phyloP scores from a whole-genome alignment of 2,329 filamentous ascomycete species.

The Ophiostoma fasciatum region DNA sequence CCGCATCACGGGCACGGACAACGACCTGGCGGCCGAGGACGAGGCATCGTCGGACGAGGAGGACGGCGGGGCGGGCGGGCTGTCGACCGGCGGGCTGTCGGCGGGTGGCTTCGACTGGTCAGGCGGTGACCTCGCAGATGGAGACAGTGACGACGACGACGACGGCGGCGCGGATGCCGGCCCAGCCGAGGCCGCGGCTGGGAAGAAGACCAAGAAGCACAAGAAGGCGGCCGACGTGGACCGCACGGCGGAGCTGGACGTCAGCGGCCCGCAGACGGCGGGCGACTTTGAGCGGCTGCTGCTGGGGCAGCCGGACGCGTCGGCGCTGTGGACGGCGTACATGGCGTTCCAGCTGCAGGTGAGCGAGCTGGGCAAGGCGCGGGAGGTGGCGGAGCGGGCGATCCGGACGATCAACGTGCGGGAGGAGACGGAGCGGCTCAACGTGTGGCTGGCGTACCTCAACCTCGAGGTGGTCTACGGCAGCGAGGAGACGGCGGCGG shows the following conservation, averaged over 20 bases:
- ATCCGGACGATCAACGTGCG: constrained; percentile 81
- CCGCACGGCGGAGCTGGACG: constrained; percentile 80
- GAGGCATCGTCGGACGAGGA: no score
- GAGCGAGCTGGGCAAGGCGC: constrained; percentile 74
- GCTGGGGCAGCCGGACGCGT: constrained; percentile 85
- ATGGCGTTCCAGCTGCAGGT: constrained; percentile 98
- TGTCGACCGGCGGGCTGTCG: constrained; percentile 40
- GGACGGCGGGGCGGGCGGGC: constrained; percentile 10
- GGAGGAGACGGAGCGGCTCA: constrained; percentile 83
- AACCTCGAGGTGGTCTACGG: constrained; percentile 91
- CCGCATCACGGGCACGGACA: no score
- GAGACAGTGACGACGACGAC: constrained; percentile 18
- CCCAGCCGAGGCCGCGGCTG: background rate
- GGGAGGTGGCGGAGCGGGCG: constrained; percentile 80
- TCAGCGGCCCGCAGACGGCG: constrained; percentile 72
- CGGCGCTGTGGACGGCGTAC: constrained; percentile 85
- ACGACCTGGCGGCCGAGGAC: constrained; percentile 30
- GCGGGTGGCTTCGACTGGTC: constrained; percentile 81
- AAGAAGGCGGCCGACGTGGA: constrained; percentile 72
- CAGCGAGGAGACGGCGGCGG: constrained; percentile 65
- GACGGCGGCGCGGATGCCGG: background rate
- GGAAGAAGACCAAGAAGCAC: constrained; percentile 39
- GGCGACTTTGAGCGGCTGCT: constrained; percentile 90
- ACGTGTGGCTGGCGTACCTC: constrained; percentile 87
- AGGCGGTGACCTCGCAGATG: constrained; percentile 48